A percentile compares a stretch with the other conserved stretches of the same genome.
Conservation (phyloP, 2,329 filamentous ascomycete genomes). For the Cordyceps militaris region DNA sequence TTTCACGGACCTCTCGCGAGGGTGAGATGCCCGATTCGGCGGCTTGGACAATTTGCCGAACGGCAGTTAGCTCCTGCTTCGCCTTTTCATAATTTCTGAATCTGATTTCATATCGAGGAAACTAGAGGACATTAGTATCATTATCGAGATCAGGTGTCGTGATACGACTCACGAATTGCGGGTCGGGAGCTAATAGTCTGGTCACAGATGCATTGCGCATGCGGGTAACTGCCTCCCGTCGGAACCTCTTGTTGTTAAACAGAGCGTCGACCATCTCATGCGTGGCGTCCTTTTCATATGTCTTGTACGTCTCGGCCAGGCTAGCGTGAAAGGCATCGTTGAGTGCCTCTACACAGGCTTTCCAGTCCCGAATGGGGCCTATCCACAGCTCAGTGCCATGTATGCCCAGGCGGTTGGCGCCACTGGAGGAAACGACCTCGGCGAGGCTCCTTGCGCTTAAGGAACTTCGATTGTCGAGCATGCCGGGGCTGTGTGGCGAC, state of each 20-base stretch:
- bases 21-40: slow-evolving; percentile 35
- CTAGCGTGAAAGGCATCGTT: slow-evolving; percentile 34
- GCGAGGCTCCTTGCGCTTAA: slow-evolving; percentile 30
- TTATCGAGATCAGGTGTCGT: too few relatives aligned
- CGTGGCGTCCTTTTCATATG: slow-evolving; percentile 37
- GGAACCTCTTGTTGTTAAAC: slow-evolving; percentile 35
- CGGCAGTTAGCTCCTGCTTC: slow-evolving; percentile 33
- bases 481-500: slow-evolving; percentile 24
- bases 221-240: slow-evolving; percentile 34
- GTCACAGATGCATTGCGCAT: slow-evolving; percentile 41
- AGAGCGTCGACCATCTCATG: slow-evolving; percentile 36
- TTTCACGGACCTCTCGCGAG: slow-evolving; percentile 34
- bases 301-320: slow-evolving; percentile 38
- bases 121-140: slow-evolving; percentile 21
- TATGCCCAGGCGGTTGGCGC: slow-evolving; percentile 16
- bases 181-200: slow-evolving; percentile 36
- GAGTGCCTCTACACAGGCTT: slow-evolving; percentile 34
- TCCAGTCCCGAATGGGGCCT: slow-evolving; percentile 38
- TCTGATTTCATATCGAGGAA: slow-evolving; percentile 39
- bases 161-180: slow-evolving; percentile 32
- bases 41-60: slow-evolving; percentile 33
- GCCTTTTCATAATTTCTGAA: slow-evolving; percentile 41
- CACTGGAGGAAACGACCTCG: slow-evolving; percentile 25
- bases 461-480: slow-evolving; percentile 31
- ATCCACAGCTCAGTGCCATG: slow-evolving; percentile 29